A percentile compares a stretch with the other conserved stretches of the same genome.
phyloP scores from a whole-genome alignment of 192 early-diverging fungal genomes.

The Gryganskiella cystojenkinii region DNA sequence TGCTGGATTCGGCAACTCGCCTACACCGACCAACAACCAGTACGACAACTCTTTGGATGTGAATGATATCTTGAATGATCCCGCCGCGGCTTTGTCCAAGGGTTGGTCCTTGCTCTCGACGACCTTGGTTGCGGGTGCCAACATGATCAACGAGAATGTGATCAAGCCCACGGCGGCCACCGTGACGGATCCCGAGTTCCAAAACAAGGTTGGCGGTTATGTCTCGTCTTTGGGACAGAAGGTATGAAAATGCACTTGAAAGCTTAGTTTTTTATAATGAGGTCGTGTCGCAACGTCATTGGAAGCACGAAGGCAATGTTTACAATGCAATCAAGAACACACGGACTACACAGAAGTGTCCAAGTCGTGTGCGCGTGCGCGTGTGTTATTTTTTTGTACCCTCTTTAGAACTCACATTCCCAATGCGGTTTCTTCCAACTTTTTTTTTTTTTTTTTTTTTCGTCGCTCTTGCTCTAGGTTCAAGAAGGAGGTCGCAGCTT shows the following conservation, averaged over 20 bases:
- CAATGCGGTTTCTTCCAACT: too few species aligned
- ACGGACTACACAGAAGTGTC: background rate
- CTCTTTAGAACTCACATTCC: too few species aligned
- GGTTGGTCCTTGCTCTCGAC: slow-evolving; percentile 73
- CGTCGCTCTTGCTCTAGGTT: slow-evolving; percentile 22
- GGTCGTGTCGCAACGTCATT: background rate
- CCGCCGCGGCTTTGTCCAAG: slow-evolving; percentile 72
- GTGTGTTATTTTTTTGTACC: too few species aligned
- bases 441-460: slow-evolving; percentile 9
- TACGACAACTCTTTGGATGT: slow-evolving; percentile 50
- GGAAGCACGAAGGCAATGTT: background rate
- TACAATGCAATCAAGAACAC: background rate
- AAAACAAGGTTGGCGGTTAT: slow-evolving; percentile 69
- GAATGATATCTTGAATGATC: slow-evolving; percentile 75
- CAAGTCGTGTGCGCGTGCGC: too few species aligned
- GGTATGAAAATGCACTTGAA: too few species aligned
- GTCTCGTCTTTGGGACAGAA: slow-evolving; percentile 67
- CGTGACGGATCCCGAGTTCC: slow-evolving; percentile 73
- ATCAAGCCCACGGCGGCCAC: slow-evolving; percentile 71
- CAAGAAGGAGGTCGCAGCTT: slow-evolving; percentile 48
- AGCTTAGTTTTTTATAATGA: too few species aligned
- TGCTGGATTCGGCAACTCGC: slow-evolving; percentile 77
- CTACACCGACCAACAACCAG: slow-evolving; percentile 31
- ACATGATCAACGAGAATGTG: slow-evolving; percentile 70
- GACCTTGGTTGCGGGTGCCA: slow-evolving; percentile 66